A percentile compares a stretch with the other conserved stretches of the same genome.
phyloP scores from a whole-genome alignment of 257 asterid species.

The Salvia miltiorrhiza region DNA sequence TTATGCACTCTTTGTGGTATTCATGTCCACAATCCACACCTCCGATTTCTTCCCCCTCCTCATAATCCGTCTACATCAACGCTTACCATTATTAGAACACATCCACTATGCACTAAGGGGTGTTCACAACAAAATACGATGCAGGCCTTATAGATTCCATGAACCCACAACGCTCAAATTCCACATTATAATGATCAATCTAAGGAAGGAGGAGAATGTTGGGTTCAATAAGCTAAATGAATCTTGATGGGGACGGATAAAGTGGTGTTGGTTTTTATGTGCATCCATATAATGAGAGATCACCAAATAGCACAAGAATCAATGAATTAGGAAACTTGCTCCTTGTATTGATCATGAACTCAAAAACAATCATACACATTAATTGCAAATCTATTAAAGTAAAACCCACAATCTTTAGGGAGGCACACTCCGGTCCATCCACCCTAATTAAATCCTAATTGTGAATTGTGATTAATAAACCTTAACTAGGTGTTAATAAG shows the following conservation, averaged over 20 bases:
- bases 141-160: background rate
- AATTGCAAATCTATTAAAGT: background rate
- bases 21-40: slow-evolving; percentile 67
- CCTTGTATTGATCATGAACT: background rate
- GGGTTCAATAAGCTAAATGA: too few relatives aligned
- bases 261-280: background rate
- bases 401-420: too few relatives aligned
- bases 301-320: background rate
- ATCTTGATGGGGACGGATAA: too few relatives aligned
- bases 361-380: background rate
- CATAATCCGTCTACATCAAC: slow-evolving; percentile 47
- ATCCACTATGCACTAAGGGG: background rate
- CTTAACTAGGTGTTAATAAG: too few relatives aligned
- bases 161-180: too few relatives aligned
- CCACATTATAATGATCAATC: too few relatives aligned
- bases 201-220: too few relatives aligned
- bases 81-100: background rate
- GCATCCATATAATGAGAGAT: background rate
- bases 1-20: slow-evolving; percentile 63
- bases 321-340: background rate
- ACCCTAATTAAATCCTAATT: too few relatives aligned
- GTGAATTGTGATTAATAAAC: too few relatives aligned
- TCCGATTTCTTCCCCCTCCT: slow-evolving; percentile 47
- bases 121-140: background rate
- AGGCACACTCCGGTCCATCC: too few relatives aligned